Evolutionary conservation across 2,329 filamentous ascomycete species (phyloP), one percentile per base, ranked within the genome.

Genomic region (Stachybotrys echinatus): DNA sequence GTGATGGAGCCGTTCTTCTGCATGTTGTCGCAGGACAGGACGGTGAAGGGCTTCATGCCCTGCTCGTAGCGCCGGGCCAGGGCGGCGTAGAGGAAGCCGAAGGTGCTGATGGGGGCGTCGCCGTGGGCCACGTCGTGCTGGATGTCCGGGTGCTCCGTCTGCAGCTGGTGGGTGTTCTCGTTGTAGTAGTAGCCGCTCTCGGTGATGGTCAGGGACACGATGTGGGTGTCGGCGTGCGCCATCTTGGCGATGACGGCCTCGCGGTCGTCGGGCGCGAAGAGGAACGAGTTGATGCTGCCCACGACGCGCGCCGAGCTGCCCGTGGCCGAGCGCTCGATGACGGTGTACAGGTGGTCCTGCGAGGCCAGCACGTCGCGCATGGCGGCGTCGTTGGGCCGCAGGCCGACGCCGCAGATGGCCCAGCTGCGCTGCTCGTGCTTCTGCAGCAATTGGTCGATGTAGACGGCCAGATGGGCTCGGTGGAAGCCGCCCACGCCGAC

Each of bases 171-270:
- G n/a, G 75, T 75, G 69, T 79, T 77, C 60, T 79, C 76, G 60
- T 79, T 77, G 68, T 79, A 78, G 67, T 75, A 79, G 72, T 79
- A 79, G 54, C 76, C 76, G 58, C 72, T 76, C 66, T 79, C 76
- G 42, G 76, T 79, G 60, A 79, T 79, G 58, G 76, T 79, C 61
- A 79, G 60, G 17, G 76, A 79, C 27, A 79, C 76, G 52, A 79
- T 79, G 59, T 70, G 73, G 12, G 76, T 79, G 58, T 79, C 74
- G 0, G 73, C 68, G 64, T 77, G 70, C 2, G 76, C 76, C 75
- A 79, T 77, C 69, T 79, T 79, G 58, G 69, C 71, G 27, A 79
- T 71, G 52, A 79, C 75, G 34, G 74, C 74, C 64, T 76, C 69
- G 46, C 72, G 70, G 61, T 77, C 58, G 55, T 77, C 76, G 5